Evolutionary conservation across 495 filamentous ascomycete genomes (phyloP), one percentile per base, ranked within the genome.

Genomic region (Filosporella fistucella): DNA sequence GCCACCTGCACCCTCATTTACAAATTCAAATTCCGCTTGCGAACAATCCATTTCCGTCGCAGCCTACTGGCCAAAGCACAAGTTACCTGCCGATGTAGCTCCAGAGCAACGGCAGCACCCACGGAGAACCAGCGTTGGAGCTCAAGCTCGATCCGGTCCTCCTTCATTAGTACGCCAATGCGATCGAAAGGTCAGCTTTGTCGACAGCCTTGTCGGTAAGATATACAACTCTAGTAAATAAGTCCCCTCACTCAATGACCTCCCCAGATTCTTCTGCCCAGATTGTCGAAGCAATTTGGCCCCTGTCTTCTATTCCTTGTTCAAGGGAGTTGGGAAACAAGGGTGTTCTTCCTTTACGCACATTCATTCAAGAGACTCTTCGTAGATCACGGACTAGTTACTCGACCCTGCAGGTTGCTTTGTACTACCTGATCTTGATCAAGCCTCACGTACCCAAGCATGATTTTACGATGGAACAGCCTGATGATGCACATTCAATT

Each of bases 131-230:
- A 80, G 68, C 40, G 62, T 55, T 52, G 63, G 80, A 52, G 53
- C 67, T 25, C 66, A 65, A 45, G 72, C 73, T 22, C 74, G 81
- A 55, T 45, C 51, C 23, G 79, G 81, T 52, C 90, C 91, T 53
- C 89, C 93, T 22, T 74, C 84, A 47, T 80, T 96, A 42, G 75
- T 90, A 35, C 86, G 93, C 47, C 93, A 98, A 71, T 82, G 82
- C 58, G 93, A 96, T 63, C 84, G 93, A 52, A 97, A 96, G 71
- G 78, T 86, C 61, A 90, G 84, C 64, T 98, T 97, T 63, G 93
- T 98, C 70, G 91, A 96, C 65, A 89, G 81, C 70, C 88, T 98
- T 63, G 91, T 98, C 77, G 93, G 93, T 98, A 89, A 93, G 93
- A 49, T 45, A 60, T 39, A 48, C 47, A 44, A 25, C 44, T 47